These are phyloP conservation scores for Quercus rubra DNA, from an alignment of 306 rosid species.

Conservation along the genomic window DNA sequence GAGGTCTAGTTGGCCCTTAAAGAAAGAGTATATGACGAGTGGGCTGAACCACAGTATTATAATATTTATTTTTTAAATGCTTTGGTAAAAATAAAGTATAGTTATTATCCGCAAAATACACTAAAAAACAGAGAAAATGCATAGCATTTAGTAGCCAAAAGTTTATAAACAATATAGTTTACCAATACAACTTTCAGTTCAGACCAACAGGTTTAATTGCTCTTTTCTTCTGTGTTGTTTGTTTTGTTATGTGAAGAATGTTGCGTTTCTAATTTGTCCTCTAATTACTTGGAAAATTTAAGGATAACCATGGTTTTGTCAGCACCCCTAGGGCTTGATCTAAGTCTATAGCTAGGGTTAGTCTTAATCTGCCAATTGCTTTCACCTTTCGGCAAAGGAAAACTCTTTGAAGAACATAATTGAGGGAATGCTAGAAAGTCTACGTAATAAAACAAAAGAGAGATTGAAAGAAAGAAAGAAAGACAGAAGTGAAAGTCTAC, in stretches of 20 bases:
- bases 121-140: neutral
- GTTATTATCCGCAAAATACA: slow-evolving; percentile 1
- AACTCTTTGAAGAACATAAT: neutral
- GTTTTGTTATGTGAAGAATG: neutral
- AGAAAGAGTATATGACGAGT: slow-evolving; percentile 23
- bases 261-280: neutral
- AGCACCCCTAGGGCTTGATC: neutral
- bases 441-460: neutral
- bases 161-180: neutral
- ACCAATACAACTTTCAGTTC: neutral
- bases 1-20: slow-evolving; percentile 63
- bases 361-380: neutral
- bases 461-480: too few relatives aligned
- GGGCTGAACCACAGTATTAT: slow-evolving; percentile 19
- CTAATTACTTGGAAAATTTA: neutral
- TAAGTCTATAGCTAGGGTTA: neutral
- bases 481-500: too few relatives aligned
- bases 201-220: neutral
- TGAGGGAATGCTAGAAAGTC: neutral
- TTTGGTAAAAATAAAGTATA: neutral
- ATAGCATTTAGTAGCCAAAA: neutral
- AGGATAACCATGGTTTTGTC: neutral
- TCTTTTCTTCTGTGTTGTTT: neutral
- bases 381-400: neutral
- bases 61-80: slow-evolving; percentile 30